Evolutionary conservation across 169 alveolate species (phyloP).

Genomic region (Cyclospora cayetanensis): DNA sequence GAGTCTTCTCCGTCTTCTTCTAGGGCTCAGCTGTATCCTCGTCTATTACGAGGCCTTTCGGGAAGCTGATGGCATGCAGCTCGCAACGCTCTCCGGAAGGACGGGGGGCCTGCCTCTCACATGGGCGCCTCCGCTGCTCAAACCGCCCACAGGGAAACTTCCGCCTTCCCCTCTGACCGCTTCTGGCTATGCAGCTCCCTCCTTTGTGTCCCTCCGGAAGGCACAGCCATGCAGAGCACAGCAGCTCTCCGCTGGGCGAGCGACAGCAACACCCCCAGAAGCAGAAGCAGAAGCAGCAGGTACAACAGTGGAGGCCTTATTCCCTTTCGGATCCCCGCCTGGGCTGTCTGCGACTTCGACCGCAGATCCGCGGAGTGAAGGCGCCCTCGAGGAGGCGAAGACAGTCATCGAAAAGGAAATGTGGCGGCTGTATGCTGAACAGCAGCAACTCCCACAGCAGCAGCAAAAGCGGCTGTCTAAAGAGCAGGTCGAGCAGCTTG

Average conservation of each 20-base stretch:
- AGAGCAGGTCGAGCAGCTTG: slow-evolving; percentile 31
- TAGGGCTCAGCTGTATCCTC: no score
- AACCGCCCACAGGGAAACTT: no score
- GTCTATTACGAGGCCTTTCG: no score
- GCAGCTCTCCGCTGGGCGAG: neutral
- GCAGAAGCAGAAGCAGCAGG: slow-evolving; percentile 22
- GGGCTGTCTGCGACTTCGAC: neutral
- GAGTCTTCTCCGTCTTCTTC: no score
- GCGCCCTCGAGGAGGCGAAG: slow-evolving; percentile 21
- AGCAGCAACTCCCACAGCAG: slow-evolving; percentile 36
- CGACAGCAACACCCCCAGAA: neutral
- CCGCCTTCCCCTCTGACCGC: no score
- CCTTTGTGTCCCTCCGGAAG: neutral
- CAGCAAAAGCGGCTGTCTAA: slow-evolving; percentile 4
- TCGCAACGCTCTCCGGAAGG: no score
- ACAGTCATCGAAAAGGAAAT: slow-evolving; percentile 3
- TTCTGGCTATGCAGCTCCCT: no score
- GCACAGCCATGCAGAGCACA: neutral
- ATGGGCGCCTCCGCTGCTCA: no score
- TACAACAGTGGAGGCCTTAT: neutral
- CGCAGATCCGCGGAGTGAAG: neutral
- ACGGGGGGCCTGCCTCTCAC: no score
- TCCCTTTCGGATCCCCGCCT: slow-evolving; percentile 2
- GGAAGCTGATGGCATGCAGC: no score
- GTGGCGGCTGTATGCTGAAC: slow-evolving; percentile 2